Percentiles rank a stretch among this genome's conserved stretches.
These are phyloP conservation scores for Boehmeria nivea DNA, from an alignment of 306 rosid species.

Conservation along the genomic window DNA sequence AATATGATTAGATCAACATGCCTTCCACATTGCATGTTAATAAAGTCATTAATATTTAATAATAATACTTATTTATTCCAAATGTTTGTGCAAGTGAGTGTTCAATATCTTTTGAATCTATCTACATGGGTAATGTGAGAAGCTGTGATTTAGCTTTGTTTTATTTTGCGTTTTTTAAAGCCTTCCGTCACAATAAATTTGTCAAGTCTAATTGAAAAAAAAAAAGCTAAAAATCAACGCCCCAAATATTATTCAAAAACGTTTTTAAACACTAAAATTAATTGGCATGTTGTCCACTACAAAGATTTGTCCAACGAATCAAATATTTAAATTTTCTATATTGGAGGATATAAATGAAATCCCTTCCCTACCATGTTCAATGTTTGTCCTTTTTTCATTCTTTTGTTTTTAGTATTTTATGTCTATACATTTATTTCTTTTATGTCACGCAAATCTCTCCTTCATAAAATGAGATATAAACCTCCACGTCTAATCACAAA, in stretches of 20 bases:
- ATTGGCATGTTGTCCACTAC: constrained; percentile 37
- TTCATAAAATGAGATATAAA: not conserved
- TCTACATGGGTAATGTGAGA: not conserved
- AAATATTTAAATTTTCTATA: constrained; percentile 28
- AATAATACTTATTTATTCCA: constrained; percentile 12
- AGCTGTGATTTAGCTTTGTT: not conserved
- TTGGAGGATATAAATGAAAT: constrained; percentile 22
- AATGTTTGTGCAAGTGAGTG: no score
- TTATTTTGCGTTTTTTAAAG: not conserved
- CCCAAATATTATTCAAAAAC: no score
- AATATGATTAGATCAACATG: constrained; percentile 10
- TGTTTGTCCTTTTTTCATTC: not conserved
- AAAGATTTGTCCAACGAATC: constrained; percentile 36
- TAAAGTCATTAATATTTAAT: not conserved
- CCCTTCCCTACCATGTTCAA: constrained; percentile 8
- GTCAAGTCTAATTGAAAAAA: no score
- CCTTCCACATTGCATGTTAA: constrained; percentile 5
- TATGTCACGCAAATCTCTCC: not conserved
- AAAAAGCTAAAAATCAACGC: no score
- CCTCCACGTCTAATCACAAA: no score
- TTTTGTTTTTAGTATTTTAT: constrained; percentile 1
- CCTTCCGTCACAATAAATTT: no score
- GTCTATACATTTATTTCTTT: not conserved
- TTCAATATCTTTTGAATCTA: no score
- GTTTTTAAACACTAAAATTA: no score